phyloP scores from a whole-genome alignment of 2,329 filamentous ascomycete species.

The Cytospora leucostoma region DNA sequence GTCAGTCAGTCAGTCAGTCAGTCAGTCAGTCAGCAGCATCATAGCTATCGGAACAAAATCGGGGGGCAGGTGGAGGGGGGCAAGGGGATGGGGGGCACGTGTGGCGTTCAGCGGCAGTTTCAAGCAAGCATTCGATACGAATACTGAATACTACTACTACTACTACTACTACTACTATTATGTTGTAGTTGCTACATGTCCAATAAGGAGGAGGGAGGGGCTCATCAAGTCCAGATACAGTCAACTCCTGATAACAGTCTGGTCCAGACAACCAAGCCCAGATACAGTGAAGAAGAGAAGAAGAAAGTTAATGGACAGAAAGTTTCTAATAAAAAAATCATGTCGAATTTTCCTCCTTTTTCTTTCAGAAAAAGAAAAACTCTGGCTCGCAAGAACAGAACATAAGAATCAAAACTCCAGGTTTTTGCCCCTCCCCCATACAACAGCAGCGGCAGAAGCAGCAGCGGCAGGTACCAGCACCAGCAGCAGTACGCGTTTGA shows the following conservation, averaged over 20 bases:
- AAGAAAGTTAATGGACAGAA: too few species aligned
- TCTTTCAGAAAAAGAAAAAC: neutral
- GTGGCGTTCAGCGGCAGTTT: slow-evolving; percentile 3
- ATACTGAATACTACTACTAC: slow-evolving; percentile 1
- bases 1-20: too few species aligned
- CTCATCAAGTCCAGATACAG: too few species aligned
- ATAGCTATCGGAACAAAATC: slow-evolving; percentile 12
- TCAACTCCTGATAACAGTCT: too few species aligned
- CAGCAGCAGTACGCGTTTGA: neutral
- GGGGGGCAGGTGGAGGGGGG: neutral
- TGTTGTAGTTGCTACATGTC: too few species aligned
- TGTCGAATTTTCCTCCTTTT: slow-evolving; percentile 3
- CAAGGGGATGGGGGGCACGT: neutral
- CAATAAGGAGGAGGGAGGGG: too few species aligned
- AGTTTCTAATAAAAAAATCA: slow-evolving; percentile 5
- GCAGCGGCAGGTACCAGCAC: too few species aligned
- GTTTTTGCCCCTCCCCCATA: slow-evolving; percentile 9
- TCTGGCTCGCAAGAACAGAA: neutral
- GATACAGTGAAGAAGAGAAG: too few species aligned
- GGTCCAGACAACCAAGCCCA: too few species aligned
- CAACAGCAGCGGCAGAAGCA: too few species aligned
- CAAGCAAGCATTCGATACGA: neutral
- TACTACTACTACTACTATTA: neutral
- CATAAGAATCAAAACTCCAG: slow-evolving; percentile 2
- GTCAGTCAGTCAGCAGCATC: neutral